A percentile compares a stretch with the other conserved stretches of the same genome.
phyloP scores from a whole-genome alignment of 495 filamentous ascomycete genomes.

The Immersiella caudata region DNA sequence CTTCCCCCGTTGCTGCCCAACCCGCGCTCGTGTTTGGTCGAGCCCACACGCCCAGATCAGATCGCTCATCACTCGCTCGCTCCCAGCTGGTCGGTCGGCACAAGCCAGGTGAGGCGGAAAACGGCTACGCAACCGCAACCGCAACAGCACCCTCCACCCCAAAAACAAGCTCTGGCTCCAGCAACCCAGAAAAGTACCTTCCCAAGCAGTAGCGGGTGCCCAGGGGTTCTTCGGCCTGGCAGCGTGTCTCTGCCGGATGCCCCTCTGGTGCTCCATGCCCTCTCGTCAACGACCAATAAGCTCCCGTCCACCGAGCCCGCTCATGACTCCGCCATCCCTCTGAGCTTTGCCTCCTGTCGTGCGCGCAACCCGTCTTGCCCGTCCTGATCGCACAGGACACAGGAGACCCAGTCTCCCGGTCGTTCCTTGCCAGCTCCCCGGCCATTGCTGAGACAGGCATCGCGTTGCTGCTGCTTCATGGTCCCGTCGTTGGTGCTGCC shows the following conservation, averaged over 20 bases:
- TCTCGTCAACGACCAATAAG: slow-evolving; percentile 22
- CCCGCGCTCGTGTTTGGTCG: slow-evolving; percentile 24
- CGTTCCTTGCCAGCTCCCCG: slow-evolving; percentile 9
- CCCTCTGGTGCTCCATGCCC: slow-evolving; percentile 17
- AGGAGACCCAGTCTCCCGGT: background rate
- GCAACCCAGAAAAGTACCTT: background rate
- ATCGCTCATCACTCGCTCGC: background rate
- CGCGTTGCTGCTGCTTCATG: slow-evolving; percentile 7
- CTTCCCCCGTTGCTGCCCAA: slow-evolving; percentile 39
- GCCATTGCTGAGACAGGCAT: slow-evolving; percentile 17
- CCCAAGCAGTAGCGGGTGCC: background rate
- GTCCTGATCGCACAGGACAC: slow-evolving; percentile 17
- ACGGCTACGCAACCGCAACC: background rate
- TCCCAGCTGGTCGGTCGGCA: background rate
- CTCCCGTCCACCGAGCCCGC: slow-evolving; percentile 17
- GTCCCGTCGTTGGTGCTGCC: background rate
- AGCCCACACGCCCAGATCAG: background rate
- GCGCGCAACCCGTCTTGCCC: slow-evolving; percentile 17
- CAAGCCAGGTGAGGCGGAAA: slow-evolving; percentile 27
- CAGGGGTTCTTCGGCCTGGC: slow-evolving; percentile 16
- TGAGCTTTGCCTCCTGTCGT: slow-evolving; percentile 18
- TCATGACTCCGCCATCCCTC: slow-evolving; percentile 14
- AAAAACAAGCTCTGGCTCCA: background rate
- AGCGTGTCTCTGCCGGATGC: slow-evolving; percentile 19
- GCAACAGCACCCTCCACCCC: background rate